Evolutionary conservation across 805 yeast genomes (phyloP), one percentile per base, ranked within the genome.

Genomic region (Candida anglica): DNA sequence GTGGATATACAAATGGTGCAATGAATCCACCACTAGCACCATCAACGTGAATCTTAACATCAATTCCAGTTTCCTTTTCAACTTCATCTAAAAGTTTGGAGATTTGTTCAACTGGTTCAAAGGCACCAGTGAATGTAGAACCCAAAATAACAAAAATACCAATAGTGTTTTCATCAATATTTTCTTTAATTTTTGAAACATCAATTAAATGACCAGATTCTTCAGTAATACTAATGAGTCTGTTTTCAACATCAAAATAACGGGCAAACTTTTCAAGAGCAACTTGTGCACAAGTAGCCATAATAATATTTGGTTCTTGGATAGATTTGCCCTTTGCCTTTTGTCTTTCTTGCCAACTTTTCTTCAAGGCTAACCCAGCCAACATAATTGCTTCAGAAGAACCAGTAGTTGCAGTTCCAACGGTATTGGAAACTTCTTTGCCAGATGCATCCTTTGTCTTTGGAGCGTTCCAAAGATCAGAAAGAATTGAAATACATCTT

Each of bases 231-330:
- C 82, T 80, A 39, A 89, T 71, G 43, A 86, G 58, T 47, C 95
- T 71, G 41, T 84, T 75, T 53, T 88, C 96, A 30, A 88, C 96
- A 48, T 88, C 96, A 60, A 88, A 89, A 63, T 88, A 88, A 32
- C 95, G 70, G 11, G 96, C 96, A 62, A 89, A 89, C 65, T 88
- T 88, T 63, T 88, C 96, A 49, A 89, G 68, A 0, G 96, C 96
- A 30, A 89, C 96, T 63, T 88, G 97, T 35, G 91, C 93, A 58
- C 91, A 86, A 21, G 91, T 69, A 7, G 95, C 94, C 96, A 88
- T 87, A 42, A 88, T 62, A 51, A 88, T 86, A 58, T 88, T 88
- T 37, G 96, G 97, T 36, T 74, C 74, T 17, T 60, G 72, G 32
- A 56, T 60, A 32, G 80, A 71, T 43, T 77, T 75, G 4, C 89